These are phyloP conservation scores for Dendrobium huoshanense DNA, from an alignment of 106 monocot species.

Conservation along the genomic window DNA sequence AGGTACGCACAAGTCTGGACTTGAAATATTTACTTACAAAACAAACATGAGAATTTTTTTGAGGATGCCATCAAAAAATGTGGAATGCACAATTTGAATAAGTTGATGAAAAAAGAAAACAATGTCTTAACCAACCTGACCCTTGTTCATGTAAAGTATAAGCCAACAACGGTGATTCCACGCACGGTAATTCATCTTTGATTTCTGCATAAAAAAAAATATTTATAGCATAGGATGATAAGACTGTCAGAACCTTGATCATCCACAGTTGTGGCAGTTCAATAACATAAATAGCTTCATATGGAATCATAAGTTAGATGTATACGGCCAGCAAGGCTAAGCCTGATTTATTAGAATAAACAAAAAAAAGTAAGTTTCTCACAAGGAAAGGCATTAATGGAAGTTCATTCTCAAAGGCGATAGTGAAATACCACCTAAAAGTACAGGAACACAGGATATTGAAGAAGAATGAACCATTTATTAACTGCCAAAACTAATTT, in stretches of 20 bases:
- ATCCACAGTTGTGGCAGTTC: background rate
- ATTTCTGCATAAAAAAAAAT: conserved; percentile 33
- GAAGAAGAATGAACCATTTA: background rate
- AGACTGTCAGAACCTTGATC: background rate
- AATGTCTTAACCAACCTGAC: conserved; percentile 32
- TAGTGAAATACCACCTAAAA: background rate
- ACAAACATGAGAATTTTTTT: background rate
- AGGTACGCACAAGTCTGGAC: background rate
- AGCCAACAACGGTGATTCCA: conserved; percentile 80
- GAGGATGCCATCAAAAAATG: background rate
- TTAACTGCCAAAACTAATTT: background rate
- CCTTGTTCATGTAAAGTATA: conserved; percentile 49
- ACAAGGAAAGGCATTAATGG: background rate
- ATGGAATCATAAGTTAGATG: background rate
- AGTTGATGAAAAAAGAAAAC: background rate
- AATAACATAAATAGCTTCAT: background rate
- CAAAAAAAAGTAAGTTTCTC: background rate
- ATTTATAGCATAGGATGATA: background rate
- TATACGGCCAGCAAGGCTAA: background rate
- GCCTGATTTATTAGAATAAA: background rate
- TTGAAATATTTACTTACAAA: background rate
- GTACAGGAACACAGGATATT: background rate
- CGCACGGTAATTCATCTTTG: conserved; percentile 89
- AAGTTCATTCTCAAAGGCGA: background rate
- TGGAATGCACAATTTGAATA: background rate